These are phyloP conservation scores for Komagataella pseudopastoris DNA, from an alignment of 805 yeast species.

Conservation along the genomic window DNA sequence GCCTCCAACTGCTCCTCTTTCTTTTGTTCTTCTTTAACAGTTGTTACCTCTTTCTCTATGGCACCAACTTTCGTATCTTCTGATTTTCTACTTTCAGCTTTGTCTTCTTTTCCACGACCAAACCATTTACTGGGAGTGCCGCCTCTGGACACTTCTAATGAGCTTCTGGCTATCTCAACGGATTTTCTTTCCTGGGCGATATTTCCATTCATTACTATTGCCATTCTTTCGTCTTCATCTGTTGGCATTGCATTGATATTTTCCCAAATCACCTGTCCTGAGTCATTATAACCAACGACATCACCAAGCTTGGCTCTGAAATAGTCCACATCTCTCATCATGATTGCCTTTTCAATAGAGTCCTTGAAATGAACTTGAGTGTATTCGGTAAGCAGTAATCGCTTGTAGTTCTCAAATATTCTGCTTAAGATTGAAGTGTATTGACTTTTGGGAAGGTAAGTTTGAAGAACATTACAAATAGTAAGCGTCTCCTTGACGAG, in stretches of 20 bases:
- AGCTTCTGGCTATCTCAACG: not conserved
- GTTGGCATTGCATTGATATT: conserved; percentile 38
- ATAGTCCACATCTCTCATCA: conserved; percentile 48
- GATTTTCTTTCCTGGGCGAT: conserved; percentile 8
- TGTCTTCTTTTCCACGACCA: not conserved
- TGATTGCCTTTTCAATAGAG: conserved; percentile 36
- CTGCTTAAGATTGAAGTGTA: conserved; percentile 29
- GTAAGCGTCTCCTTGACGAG: conserved; percentile 56
- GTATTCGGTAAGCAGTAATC: conserved; percentile 36
- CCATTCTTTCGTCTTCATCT: conserved; percentile 34
- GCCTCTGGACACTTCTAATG: not conserved
- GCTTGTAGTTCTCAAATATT: conserved; percentile 47
- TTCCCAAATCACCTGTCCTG: conserved; percentile 52
- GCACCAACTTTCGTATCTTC: conserved; percentile 1
- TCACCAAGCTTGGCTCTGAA: conserved; percentile 49
- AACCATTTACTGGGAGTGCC: not conserved
- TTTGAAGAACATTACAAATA: conserved; percentile 43
- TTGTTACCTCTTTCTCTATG: not conserved
- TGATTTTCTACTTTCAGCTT: conserved; percentile 7
- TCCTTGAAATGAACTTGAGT: conserved; percentile 33
- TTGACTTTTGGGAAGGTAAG: conserved; percentile 39
- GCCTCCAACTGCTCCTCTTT: conserved; percentile 3
- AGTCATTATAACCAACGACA: conserved; percentile 44
- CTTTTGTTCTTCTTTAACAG: not conserved
- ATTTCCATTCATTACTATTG: conserved; percentile 26